Percentiles rank a stretch among this genome's conserved stretches.
Conservation (phyloP, 148 eudicot species). For the Cornus kousa region DNA sequence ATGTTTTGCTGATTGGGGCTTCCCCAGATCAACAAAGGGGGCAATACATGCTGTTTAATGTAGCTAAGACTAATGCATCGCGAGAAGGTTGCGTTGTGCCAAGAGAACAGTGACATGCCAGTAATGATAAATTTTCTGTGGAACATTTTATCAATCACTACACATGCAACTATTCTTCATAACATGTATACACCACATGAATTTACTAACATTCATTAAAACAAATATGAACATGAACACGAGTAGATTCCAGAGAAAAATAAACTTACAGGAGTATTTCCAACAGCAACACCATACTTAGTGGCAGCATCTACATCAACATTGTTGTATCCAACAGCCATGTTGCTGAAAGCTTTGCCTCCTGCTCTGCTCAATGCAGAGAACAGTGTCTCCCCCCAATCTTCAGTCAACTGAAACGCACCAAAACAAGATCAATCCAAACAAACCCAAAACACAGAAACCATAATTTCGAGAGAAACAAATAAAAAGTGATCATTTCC, state of each 20-base stretch:
- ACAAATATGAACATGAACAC: not conserved
- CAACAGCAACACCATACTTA: conserved; percentile 96
- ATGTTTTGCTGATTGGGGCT: not conserved
- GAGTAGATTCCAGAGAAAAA: not conserved
- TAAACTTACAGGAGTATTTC: conserved; percentile 88
- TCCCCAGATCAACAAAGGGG: too few species aligned
- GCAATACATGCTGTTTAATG: not conserved
- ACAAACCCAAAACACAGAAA: not conserved
- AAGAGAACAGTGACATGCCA: not conserved
- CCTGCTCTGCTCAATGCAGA: conserved; percentile 96
- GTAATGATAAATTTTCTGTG: not conserved
- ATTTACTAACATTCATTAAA: not conserved
- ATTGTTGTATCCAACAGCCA: conserved; percentile 99
- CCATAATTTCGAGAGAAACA: not conserved
- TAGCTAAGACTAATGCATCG: not conserved
- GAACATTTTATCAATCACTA: not conserved
- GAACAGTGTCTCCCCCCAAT: conserved; percentile 97
- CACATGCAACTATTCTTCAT: not conserved
- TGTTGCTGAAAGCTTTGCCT: conserved; percentile 95
- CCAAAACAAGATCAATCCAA: not conserved
- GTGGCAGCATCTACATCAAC: conserved; percentile 89
- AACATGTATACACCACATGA: too few species aligned
- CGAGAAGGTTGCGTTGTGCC: not conserved
- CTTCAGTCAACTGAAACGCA: conserved; percentile 75
- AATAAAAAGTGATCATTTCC: not conserved